Conservation (phyloP, 1,139 yeast genomes). For the Debaryomyces udenii region DNA sequence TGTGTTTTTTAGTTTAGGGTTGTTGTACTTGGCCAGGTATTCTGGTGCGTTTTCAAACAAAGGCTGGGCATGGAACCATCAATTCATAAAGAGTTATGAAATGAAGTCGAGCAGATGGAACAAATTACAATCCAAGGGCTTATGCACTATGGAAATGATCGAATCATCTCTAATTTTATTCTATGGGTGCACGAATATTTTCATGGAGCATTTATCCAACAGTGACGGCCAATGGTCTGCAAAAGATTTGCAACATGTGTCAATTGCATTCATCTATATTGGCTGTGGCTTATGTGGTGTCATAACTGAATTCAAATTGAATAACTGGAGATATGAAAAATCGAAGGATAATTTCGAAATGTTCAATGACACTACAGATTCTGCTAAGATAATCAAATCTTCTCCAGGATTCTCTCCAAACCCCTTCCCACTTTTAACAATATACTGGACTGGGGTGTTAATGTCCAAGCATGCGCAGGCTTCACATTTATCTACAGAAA, state of each 20-base stretch:
- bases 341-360: conserved; percentile 30
- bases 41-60: conserved; percentile 73
- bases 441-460: conserved; percentile 95
- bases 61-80: conserved; percentile 94
- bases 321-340: conserved; percentile 48
- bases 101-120: conserved; percentile 20
- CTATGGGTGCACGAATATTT: conserved; percentile 86
- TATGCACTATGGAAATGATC: conserved; percentile 80
- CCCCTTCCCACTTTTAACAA: conserved; percentile 90
- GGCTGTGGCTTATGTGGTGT: conserved; percentile 95
- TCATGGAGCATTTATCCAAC: conserved; percentile 75
- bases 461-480: conserved; percentile 96
- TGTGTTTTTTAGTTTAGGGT: conserved; percentile 75
- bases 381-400: conserved; percentile 36
- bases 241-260: conserved; percentile 91
- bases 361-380: conserved; percentile 3
- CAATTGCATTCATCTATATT: conserved; percentile 91
- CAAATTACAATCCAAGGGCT: conserved; percentile 53
- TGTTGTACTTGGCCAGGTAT: conserved; percentile 78
- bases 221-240: conserved; percentile 88
- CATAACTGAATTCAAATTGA: conserved; percentile 64
- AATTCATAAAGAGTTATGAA: conserved; percentile 36
- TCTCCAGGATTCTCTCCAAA: conserved; percentile 81
- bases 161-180: conserved; percentile 80
- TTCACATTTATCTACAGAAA: conserved; percentile 68